Percentiles rank a stretch among this genome's conserved stretches.
These are phyloP conservation scores for Phyllosticta ampelicida DNA, from an alignment of 2,329 filamentous ascomycete species.

Conservation along the genomic window DNA sequence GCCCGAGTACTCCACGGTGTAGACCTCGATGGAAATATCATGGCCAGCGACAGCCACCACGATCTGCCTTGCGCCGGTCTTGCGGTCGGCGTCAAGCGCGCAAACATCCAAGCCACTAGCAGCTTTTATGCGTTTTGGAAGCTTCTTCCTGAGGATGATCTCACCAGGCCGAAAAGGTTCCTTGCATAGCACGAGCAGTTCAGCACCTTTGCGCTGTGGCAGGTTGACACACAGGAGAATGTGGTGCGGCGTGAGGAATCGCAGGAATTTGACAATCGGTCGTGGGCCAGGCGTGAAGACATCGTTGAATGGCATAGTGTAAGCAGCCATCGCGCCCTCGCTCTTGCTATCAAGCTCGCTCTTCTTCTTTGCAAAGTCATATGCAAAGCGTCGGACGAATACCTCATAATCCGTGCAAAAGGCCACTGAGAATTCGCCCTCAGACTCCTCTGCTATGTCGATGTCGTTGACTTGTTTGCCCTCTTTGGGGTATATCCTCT, in stretches of 20 bases:
- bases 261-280: constrained; percentile 45
- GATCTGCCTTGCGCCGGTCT: constrained; percentile 60
- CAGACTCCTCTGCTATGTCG: constrained; percentile 54
- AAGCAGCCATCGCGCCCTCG: constrained; percentile 16
- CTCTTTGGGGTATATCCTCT: constrained; percentile 40
- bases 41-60: constrained; percentile 70
- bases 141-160: constrained; percentile 42
- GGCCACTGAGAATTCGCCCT: constrained; percentile 57
- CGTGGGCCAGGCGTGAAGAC: constrained; percentile 29
- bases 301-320: constrained; percentile 21
- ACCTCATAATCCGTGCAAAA: constrained; percentile 73
- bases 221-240: constrained; percentile 47
- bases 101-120: constrained; percentile 70
- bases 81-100: constrained; percentile 46
- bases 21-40: constrained; percentile 67
- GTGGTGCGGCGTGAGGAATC: constrained; percentile 44
- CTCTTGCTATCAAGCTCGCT: constrained; percentile 22
- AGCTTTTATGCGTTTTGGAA: constrained; percentile 60
- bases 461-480: constrained; percentile 55
- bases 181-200: constrained; percentile 48
- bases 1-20: constrained; percentile 62
- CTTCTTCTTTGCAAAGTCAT: constrained; percentile 35
- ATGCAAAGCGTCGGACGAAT: constrained; percentile 51
- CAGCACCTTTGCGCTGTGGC: constrained; percentile 43
- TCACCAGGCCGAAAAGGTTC: constrained; percentile 46